Percentiles rank a stretch among this genome's conserved stretches.
Evolutionary conservation across 2,329 filamentous ascomycete species (phyloP).

Genomic region (Alternaria sp.): DNA sequence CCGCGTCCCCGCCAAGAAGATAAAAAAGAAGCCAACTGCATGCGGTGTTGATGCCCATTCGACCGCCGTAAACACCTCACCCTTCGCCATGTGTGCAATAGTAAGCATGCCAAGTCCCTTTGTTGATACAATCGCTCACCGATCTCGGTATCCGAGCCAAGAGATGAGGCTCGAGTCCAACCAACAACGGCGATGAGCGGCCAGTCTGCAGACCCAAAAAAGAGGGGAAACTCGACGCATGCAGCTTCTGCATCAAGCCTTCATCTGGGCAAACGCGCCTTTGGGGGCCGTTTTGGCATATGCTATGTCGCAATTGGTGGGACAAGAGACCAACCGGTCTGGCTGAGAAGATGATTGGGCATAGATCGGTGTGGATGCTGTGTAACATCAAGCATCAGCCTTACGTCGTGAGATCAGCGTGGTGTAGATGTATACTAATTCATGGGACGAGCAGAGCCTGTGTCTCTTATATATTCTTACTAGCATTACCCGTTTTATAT

Average conservation of each 20-base stretch:
- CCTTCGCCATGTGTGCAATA: too few species aligned
- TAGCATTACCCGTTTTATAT: background rate
- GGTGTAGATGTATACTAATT: background rate
- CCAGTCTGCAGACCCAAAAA: background rate
- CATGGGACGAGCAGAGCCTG: background rate
- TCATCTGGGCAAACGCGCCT: background rate
- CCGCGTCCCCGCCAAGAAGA: constrained; percentile 3
- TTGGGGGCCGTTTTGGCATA: background rate
- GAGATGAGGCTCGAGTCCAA: background rate
- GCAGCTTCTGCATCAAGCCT: background rate
- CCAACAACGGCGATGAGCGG: constrained; percentile 2
- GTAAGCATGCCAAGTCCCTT: background rate
- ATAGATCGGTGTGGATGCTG: background rate
- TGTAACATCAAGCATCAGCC: background rate
- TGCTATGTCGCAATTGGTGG: background rate
- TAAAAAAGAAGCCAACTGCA: background rate
- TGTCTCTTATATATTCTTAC: background rate
- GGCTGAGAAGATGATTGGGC: background rate
- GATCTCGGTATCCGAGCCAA: background rate
- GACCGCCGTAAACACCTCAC: background rate
- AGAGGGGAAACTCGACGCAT: background rate
- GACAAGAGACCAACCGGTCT: background rate
- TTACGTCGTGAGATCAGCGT: background rate
- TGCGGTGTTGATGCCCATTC: background rate
- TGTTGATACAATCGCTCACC: background rate